Evolutionary conservation across 1,139 yeast genomes (phyloP).

Genomic region (Geotrichum carabidarum): DNA sequence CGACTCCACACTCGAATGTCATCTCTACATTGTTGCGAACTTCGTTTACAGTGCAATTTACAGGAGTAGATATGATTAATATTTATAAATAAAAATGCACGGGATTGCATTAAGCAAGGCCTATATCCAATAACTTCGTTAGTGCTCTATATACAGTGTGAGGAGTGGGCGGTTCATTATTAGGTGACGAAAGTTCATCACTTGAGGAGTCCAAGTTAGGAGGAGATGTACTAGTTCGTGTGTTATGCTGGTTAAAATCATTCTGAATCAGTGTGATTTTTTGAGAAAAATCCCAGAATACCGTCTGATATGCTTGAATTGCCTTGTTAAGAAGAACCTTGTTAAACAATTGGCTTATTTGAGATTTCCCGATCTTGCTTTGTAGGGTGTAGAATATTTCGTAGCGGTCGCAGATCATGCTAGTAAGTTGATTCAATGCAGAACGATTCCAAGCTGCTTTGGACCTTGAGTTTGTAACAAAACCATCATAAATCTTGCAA

Average conservation of each 20-base stretch:
- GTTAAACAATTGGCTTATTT: slow-evolving; percentile 1
- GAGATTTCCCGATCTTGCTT: background rate
- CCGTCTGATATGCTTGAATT: slow-evolving; percentile 9
- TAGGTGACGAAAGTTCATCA: background rate
- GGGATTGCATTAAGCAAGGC: background rate
- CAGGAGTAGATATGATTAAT: too few species aligned
- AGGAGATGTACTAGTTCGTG: background rate
- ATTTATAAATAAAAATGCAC: too few species aligned
- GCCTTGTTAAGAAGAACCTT: slow-evolving; percentile 2
- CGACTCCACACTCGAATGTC: too few species aligned
- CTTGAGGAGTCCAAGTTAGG: background rate
- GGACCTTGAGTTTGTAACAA: background rate
- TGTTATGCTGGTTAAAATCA: background rate
- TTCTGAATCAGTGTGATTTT: background rate
- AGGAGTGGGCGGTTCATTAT: slow-evolving; percentile 1
- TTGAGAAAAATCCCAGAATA: slow-evolving; percentile 10
- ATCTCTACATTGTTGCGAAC: too few species aligned
- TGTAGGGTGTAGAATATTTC: background rate
- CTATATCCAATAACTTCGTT: slow-evolving; percentile 7
- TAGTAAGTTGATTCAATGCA: slow-evolving; percentile 10
- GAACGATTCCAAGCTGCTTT: slow-evolving; percentile 10
- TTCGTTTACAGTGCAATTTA: too few species aligned
- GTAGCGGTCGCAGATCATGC: slow-evolving; percentile 7
- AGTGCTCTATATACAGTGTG: slow-evolving; percentile 16
- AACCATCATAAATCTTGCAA: slow-evolving; percentile 12